Percentiles rank a stretch among this genome's conserved stretches.
These are phyloP conservation scores for Fulvia fulva DNA, from an alignment of 2,329 filamentous ascomycete genomes.

Conservation along the genomic window DNA sequence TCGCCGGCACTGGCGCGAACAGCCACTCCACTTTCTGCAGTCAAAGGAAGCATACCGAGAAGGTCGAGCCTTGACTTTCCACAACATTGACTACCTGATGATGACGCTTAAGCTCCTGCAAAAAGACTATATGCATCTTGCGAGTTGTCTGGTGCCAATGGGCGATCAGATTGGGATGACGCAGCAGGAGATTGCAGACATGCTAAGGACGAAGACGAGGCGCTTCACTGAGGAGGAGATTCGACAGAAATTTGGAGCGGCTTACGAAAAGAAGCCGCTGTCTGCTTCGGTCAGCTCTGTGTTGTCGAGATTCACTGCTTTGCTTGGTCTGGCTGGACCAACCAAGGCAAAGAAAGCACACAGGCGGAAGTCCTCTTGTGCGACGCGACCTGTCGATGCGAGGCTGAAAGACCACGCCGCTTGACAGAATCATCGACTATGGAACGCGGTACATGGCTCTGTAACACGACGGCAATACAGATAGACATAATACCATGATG, in stretches of 20 bases:
- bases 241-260: constrained; percentile 47
- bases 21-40: constrained; percentile 68
- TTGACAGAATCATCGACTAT: background rate
- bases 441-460: background rate
- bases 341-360: background rate
- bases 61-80: constrained; percentile 70
- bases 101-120: constrained; percentile 64
- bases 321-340: background rate
- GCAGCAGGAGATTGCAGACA: constrained; percentile 57
- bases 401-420: background rate
- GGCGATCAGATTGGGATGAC: constrained; percentile 66
- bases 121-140: constrained; percentile 69
- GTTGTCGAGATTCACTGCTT: background rate
- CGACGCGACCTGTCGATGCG: background rate
- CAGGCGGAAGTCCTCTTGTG: background rate
- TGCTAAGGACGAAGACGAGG: constrained; percentile 63
- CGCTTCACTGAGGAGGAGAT: constrained; percentile 65
- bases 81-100: constrained; percentile 77
- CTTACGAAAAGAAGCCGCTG: background rate
- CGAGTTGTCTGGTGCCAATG: constrained; percentile 68
- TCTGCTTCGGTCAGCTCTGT: background rate
- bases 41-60: constrained; percentile 63
- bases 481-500: no score
- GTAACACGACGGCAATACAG: background rate
- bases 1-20: constrained; percentile 74